These are phyloP conservation scores for Pythium sp. DNA, from an alignment of 352 stramenopile species.

Conservation along the genomic window DNA sequence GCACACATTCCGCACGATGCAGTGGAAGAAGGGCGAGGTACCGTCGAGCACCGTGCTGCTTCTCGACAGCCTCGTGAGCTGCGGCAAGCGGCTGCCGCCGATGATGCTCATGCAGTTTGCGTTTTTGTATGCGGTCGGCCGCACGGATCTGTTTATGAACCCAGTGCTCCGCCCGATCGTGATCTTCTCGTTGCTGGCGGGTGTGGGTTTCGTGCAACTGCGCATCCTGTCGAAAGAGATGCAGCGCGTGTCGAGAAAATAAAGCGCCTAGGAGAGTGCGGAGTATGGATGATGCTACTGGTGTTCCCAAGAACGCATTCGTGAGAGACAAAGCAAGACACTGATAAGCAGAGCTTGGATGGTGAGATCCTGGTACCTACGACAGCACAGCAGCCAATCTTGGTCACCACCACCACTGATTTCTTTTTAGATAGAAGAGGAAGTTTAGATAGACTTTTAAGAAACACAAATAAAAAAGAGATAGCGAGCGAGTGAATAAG, in stretches of 20 bases:
- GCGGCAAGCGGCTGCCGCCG: constrained; percentile 46
- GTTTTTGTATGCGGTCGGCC: constrained; percentile 61
- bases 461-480: not conserved
- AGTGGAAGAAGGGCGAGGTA: constrained; percentile 74
- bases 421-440: not conserved
- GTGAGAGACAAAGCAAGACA: not conserved
- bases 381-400: not conserved
- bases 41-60: constrained; percentile 53
- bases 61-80: constrained; percentile 42
- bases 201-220: constrained; percentile 37
- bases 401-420: not conserved
- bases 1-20: constrained; percentile 56
- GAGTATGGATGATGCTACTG: not conserved
- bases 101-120: constrained; percentile 44
- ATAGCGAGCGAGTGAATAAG: not conserved
- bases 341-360: not conserved
- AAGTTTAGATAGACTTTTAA: not conserved
- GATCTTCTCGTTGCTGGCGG: constrained; percentile 46
- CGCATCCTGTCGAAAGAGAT: constrained; percentile 61
- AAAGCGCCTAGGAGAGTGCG: constrained; percentile 4
- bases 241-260: constrained; percentile 48
- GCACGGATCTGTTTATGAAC: constrained; percentile 73
- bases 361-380: not conserved
- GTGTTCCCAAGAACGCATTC: not conserved
- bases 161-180: constrained; percentile 70